Percentiles rank a stretch among this genome's conserved stretches.
Conservation (phyloP, 2,329 filamentous ascomycete species). For the Nothopassalora personata region DNA sequence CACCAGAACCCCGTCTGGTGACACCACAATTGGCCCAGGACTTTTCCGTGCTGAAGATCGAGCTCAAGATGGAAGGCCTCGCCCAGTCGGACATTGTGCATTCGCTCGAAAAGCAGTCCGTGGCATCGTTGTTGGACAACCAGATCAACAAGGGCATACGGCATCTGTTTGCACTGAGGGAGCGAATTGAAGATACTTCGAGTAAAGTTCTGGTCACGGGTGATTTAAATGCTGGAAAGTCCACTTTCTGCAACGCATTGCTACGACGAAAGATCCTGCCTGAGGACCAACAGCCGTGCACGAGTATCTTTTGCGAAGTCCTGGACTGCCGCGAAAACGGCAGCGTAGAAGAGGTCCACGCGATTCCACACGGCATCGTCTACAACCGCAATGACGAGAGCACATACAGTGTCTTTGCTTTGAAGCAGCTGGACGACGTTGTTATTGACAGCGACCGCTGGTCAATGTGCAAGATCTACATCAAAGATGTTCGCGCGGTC, state of each 20-base stretch:
- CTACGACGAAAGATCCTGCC: slow-evolving; percentile 86
- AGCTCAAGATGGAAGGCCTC: slow-evolving; percentile 80
- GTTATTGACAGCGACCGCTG: slow-evolving; percentile 85
- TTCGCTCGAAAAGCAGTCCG: slow-evolving; percentile 84
- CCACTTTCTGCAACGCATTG: slow-evolving; percentile 97
- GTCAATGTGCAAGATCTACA: slow-evolving; percentile 93
- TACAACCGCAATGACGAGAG: slow-evolving; percentile 91
- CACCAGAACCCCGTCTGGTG: slow-evolving; percentile 73
- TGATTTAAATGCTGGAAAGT: slow-evolving; percentile 95
- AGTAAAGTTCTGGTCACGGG: slow-evolving; percentile 96
- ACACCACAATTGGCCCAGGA: slow-evolving; percentile 91
- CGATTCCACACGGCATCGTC: slow-evolving; percentile 70
- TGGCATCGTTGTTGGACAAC: slow-evolving; percentile 84
- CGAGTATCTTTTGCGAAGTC: slow-evolving; percentile 97
- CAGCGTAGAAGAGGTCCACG: slow-evolving; percentile 90
- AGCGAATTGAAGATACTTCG: slow-evolving; percentile 93
- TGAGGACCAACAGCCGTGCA: slow-evolving; percentile 96
- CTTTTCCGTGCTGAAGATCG: slow-evolving; percentile 90
- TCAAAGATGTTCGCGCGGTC: slow-evolving; percentile 81
- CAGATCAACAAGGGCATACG: slow-evolving; percentile 93
- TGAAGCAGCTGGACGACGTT: slow-evolving; percentile 77
- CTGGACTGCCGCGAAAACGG: slow-evolving; percentile 86
- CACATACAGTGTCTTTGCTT: slow-evolving; percentile 80
- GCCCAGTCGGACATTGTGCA: slow-evolving; percentile 89
- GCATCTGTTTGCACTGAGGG: slow-evolving; percentile 77